Evolutionary conservation across 345 rosid species (phyloP), one percentile per base, ranked within the genome.

Genomic region (Boechera divaricarpa): DNA sequence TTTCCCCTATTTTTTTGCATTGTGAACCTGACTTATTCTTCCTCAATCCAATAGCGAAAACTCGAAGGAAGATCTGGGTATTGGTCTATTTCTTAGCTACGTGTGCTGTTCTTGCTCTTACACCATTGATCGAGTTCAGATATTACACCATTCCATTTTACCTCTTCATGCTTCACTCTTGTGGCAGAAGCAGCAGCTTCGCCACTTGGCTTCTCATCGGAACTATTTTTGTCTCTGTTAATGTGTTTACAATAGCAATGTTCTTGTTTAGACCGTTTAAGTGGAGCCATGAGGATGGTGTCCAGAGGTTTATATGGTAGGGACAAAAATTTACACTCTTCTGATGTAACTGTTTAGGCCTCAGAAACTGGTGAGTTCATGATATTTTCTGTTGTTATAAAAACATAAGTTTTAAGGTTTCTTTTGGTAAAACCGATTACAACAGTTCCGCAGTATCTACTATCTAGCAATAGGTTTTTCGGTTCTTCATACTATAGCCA

Each of bases 261-360:
- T 92, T 92, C 88, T 86, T 95, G 87, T 86, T 85, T 60, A 82
- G 81, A 58, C 92, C 96, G 1, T 95, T 95, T 66, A 77, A 77
- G 56, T 92, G 99, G 99, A 81, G 82, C 82, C 94, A 88, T 64
- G 99, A 95, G 24, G 86, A 89, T 13, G 94, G 98, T 59, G 57
- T 83, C 77, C 98, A 95, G 75, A 88, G 99, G 82, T 95, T 95
- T 80, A 91, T 91, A 68, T 95, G 99, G 99, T 95, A 91, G 85
- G 54, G 76, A 66, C 82, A 83, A 39, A 51, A 29, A 61, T 68
- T 32, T 49, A n/a, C 49, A 7, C 16, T 67, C 33, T 36, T 59
- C 29, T 5, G 63, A 8, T 39, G 42, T 29, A 29, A 58, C 16
- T 39, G 55, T 67, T 21, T 60, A 49, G 69, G 42, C 41, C 64